Conservation (phyloP, 164 flowering plant genomes). For the Nymphaea colorata region DNA sequence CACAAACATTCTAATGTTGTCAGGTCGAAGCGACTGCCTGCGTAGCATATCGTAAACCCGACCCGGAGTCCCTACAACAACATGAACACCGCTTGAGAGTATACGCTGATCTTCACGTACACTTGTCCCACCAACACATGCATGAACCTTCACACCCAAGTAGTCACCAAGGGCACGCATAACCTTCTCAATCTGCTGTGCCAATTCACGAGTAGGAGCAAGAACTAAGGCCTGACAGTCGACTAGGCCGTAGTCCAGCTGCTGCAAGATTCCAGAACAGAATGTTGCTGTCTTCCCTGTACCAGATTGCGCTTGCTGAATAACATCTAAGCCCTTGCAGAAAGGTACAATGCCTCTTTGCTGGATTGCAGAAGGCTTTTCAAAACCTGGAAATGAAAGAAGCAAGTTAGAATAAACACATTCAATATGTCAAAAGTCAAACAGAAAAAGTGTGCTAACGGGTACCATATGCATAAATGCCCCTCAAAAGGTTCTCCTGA, state of each 20-base stretch:
- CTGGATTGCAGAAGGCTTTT: slow-evolving; percentile 89
- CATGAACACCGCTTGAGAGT: slow-evolving; percentile 70
- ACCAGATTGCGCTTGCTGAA: slow-evolving; percentile 89
- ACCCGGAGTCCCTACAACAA: slow-evolving; percentile 83
- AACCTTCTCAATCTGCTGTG: slow-evolving; percentile 85
- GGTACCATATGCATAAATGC: slow-evolving; percentile 79
- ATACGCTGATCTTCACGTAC: slow-evolving; percentile 84
- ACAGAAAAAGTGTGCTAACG: background rate
- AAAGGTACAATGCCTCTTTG: slow-evolving; percentile 87
- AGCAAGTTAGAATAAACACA: background rate
- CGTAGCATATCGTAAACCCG: slow-evolving; percentile 80
- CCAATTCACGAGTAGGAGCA: slow-evolving; percentile 83
- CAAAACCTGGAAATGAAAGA: slow-evolving; percentile 42
- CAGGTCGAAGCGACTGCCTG: slow-evolving; percentile 57
- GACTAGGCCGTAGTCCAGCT: slow-evolving; percentile 50
- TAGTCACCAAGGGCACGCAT: slow-evolving; percentile 90
- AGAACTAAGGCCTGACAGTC: slow-evolving; percentile 79
- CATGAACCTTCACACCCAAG: slow-evolving; percentile 83
- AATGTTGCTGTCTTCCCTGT: slow-evolving; percentile 89
- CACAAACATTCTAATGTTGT: slow-evolving; percentile 71
- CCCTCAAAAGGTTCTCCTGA: slow-evolving; percentile 65
- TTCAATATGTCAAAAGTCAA: background rate
- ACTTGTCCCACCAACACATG: slow-evolving; percentile 94
- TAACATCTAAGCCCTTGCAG: slow-evolving; percentile 76
- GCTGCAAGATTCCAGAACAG: slow-evolving; percentile 79